Base-by-base conservation (phyloP, 1,139 yeast species). In the Kodamaea derodonti region DNA sequence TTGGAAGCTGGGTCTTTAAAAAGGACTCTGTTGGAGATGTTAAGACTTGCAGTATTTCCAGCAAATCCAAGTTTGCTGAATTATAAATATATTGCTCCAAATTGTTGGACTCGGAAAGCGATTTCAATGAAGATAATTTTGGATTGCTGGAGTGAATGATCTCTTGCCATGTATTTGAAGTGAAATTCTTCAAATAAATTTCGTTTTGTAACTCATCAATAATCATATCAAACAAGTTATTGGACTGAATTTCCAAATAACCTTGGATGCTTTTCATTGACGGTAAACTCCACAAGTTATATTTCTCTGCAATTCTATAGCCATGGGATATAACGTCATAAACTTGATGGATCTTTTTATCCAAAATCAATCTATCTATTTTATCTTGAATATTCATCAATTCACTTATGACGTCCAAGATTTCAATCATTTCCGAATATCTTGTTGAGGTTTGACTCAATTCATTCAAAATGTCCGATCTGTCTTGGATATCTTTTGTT, bases 171-270 rank as follows among this genome's bases (percentile, higher is more conserved):
- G 60, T 45, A 6, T 6, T 5, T 9, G 26, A 14, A 11, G 5
- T 25, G 10, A n/a, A 14, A 30, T 48, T 50, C 47, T 81, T 84
- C 36, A 85, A 65, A 52, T 85, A 90, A 14, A 88, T 65, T 39
- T 86, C 84, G 38, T 72, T 75, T 42, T 79, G 82, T 29, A 88
- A 62, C 52, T 88, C 96, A 44, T 85, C 95, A 14, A 86, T 65
- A 18, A 88, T 65, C 50, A 78, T 78, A 37, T 82, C 87, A 49
- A 84, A 83, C 30, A 90, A 58, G 34, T 72, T 71, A 50, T 68
- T 80, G 28, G 80, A 78, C 48, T 85, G 95, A 5, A 71, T 54
- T 32, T 76, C 76, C 25, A 87, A 62, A 45, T 80, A 81, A 25
- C 66, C 67, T 40, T 74, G 78, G 11, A 81, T 61, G 4, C 79